Evolutionary conservation across 768 basidiomycete genomes (phyloP), one percentile per base, ranked within the genome.

Genomic region (Mycena haematopus): DNA sequence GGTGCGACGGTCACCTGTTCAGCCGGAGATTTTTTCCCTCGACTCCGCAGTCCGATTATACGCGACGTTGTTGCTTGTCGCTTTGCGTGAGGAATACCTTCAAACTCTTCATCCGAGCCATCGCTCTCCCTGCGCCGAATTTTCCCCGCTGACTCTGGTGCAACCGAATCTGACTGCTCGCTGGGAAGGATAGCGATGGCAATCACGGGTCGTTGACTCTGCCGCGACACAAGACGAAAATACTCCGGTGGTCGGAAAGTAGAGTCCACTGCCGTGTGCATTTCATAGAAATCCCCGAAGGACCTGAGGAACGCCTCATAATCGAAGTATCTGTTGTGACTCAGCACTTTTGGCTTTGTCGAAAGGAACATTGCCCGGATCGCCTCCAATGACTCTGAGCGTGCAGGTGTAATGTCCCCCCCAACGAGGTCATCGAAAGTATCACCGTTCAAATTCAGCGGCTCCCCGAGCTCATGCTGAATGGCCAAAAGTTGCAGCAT

Each of bases 401-500:
- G 42, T 4, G 7, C n/a, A 8, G 13, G 15, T 44, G 7, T 44
- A n/a, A 44, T 44, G 5, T 44, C 11, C 42, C 5, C 6, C 42
- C 21, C 42, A 11, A 44, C 42, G 42, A 44, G 6, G 11, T 44
- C 42, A 7, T 44, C 42, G 21, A 44, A 44, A 5, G 11, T 0
- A 11, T 44, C 42, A 22, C 42, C 42, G 19, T 21, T 44, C 42
- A 44, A 11, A 44, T 44, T 44, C 6, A 44, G 11, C 42, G 21
- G 46, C 14, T 27, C 46, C 21, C 17, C 49, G 19, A 51, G 49
- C 19, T 51, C 49, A 29, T 51, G 31, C 19, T 51, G 49, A n/a
- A 51, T 15, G 29, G 29, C 49, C 49, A 51, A 51, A n/a, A 51
- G 13, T 9, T 51, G 49, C 49, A 51, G 31, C 49, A 51, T 51